These are phyloP conservation scores for Epichloe scottii DNA, from an alignment of 2,329 filamentous ascomycete species.

Conservation along the genomic window DNA sequence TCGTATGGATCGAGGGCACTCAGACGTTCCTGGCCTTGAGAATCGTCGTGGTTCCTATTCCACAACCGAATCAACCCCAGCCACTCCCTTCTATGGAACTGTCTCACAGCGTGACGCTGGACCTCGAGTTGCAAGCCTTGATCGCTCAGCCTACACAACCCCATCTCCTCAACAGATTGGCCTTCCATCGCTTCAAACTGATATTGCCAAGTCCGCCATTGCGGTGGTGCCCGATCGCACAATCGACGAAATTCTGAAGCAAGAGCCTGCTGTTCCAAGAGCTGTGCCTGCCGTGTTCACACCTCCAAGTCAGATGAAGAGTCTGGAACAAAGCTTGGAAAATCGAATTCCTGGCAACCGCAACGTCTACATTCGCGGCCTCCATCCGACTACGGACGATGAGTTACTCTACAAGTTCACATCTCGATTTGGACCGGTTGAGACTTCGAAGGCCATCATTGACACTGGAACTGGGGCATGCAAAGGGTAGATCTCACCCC, in stretches of 20 bases:
- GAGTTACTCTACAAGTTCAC: conserved; percentile 75
- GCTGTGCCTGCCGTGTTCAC: conserved; percentile 86
- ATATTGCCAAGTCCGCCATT: conserved; percentile 29
- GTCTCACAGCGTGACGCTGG: conserved; percentile 47
- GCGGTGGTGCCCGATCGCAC: conserved; percentile 31
- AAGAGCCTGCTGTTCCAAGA: conserved; percentile 72
- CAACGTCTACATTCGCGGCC: conserved; percentile 95
- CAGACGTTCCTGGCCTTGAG: conserved; percentile 48
- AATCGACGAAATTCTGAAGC: conserved; percentile 53
- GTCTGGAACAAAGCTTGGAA: conserved; percentile 84
- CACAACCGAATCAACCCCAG: conserved; percentile 52
- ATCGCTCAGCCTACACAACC: conserved; percentile 53
- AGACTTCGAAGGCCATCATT: conserved; percentile 97
- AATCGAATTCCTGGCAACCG: conserved; percentile 86
- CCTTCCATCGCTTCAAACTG: conserved; percentile 26
- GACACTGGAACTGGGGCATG: conserved; percentile 86
- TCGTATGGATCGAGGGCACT: conserved; percentile 33
- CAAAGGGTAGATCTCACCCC: conserved; percentile 61
- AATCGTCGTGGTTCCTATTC: conserved; percentile 57
- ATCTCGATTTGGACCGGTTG: conserved; percentile 79
- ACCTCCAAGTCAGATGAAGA: conserved; percentile 74
- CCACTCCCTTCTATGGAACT: conserved; percentile 52
- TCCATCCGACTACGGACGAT: conserved; percentile 90
- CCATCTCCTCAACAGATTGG: conserved; percentile 51
- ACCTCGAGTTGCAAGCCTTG: conserved; percentile 43